Evolutionary conservation across 2,329 filamentous ascomycete genomes (phyloP).

Genomic region (Ophiostoma australiae): DNA sequence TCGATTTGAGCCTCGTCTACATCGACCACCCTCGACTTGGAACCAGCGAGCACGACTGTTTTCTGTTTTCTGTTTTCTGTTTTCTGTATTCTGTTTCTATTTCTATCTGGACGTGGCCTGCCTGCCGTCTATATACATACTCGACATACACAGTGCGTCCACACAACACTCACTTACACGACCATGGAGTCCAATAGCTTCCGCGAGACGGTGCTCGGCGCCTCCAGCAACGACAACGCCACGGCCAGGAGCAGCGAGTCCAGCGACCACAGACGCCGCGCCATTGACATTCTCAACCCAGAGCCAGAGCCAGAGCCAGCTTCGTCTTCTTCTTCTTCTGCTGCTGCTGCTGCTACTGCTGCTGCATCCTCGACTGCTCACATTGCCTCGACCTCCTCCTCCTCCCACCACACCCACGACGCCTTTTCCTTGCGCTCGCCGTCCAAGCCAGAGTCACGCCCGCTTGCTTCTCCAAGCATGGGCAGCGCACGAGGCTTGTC

Average conservation of each 20-base stretch:
- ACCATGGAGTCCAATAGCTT: slow-evolving; percentile 39
- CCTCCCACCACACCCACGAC: slow-evolving; percentile 31
- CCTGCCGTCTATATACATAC: neutral
- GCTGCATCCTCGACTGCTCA: neutral
- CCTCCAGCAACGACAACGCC: slow-evolving; percentile 29
- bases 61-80: neutral
- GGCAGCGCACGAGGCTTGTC: slow-evolving; percentile 29
- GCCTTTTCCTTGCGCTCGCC: slow-evolving; percentile 49
- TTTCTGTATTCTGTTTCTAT: neutral
- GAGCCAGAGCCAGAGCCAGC: slow-evolving; percentile 25
- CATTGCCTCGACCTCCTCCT: slow-evolving; percentile 12
- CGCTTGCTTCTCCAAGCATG: slow-evolving; percentile 14
- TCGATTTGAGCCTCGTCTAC: neutral
- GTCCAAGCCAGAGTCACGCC: slow-evolving; percentile 41
- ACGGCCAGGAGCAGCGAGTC: slow-evolving; percentile 23
- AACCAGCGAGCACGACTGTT: neutral
- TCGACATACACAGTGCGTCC: neutral
- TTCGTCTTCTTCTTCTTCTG: too few relatives aligned
- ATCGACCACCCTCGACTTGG: neutral
- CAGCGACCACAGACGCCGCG: slow-evolving; percentile 41
- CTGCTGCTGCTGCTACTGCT: neutral
- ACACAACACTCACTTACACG: neutral
- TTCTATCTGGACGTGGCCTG: too few relatives aligned
- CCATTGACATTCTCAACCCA: slow-evolving; percentile 41
- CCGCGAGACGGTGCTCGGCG: slow-evolving; percentile 48